Conservation (phyloP, 2,329 filamentous ascomycete species). For the Ophiostoma ulmi region DNA sequence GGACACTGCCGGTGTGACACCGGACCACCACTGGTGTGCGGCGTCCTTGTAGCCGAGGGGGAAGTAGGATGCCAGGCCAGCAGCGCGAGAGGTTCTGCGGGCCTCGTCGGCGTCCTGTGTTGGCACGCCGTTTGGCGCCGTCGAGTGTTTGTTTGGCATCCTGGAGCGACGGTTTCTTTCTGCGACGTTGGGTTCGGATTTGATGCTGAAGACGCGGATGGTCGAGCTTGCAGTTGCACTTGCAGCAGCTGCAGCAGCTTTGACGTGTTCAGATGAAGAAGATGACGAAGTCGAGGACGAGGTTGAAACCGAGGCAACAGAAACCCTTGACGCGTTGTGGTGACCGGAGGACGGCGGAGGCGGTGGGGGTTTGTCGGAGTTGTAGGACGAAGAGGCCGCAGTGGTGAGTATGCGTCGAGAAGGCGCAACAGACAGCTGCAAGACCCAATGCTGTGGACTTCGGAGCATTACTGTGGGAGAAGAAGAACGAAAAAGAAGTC, state of each 20-base stretch:
- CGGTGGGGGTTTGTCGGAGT: conserved; percentile 22
- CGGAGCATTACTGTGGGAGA: conserved; percentile 27
- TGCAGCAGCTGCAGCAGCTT: conserved; percentile 17
- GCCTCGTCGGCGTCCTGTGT: neutral
- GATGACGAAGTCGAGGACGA: neutral
- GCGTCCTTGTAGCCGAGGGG: conserved; percentile 89
- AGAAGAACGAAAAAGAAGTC: neutral
- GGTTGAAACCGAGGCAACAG: neutral
- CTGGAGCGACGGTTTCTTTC: conserved; percentile 7
- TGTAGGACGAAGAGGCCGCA: conserved; percentile 24
- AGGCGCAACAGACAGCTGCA: conserved; percentile 29
- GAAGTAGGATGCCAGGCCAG: conserved; percentile 60
- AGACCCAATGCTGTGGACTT: conserved; percentile 25
- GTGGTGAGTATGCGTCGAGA: conserved; percentile 27
- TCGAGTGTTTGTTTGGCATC: neutral
- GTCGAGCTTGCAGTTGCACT: conserved; percentile 6
- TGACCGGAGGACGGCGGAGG: conserved; percentile 6
- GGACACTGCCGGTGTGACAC: conserved; percentile 72
- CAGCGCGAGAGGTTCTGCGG: neutral
- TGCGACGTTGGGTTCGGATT: conserved; percentile 23
- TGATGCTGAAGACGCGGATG: conserved; percentile 24
- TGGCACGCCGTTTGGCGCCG: neutral
- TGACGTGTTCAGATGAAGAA: neutral
- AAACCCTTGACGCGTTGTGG: neutral
- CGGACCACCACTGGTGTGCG: conserved; percentile 90